Conservation (phyloP, 2,329 filamentous ascomycete species). For the Myotisia sp. region DNA sequence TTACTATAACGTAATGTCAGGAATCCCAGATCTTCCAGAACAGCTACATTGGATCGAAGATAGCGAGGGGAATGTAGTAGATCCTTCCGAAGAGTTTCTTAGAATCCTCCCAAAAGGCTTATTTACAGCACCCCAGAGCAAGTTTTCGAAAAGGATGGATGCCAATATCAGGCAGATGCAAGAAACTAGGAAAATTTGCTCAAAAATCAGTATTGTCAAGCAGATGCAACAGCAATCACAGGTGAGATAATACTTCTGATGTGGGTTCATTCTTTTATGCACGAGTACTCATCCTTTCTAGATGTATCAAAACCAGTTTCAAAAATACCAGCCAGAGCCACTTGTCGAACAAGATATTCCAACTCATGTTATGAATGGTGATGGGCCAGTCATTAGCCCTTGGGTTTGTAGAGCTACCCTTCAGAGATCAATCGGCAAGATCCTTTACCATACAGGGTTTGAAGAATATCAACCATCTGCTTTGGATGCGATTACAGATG, state of each 20-base stretch:
- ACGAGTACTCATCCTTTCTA: slow-evolving; percentile 25
- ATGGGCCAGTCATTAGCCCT: slow-evolving; percentile 74
- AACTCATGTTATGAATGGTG: slow-evolving; percentile 76
- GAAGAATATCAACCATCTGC: slow-evolving; percentile 95
- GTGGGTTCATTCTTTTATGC: neutral
- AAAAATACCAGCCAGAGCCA: slow-evolving; percentile 82
- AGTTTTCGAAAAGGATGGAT: slow-evolving; percentile 65
- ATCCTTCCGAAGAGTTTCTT: slow-evolving; percentile 74
- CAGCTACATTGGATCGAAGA: slow-evolving; percentile 82
- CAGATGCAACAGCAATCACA: slow-evolving; percentile 98
- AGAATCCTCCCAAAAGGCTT: slow-evolving; percentile 58
- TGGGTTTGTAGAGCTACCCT: slow-evolving; percentile 70
- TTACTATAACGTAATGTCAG: slow-evolving; percentile 80
- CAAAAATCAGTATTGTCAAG: slow-evolving; percentile 94
- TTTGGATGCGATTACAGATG: slow-evolving; percentile 75
- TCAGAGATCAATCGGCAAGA: slow-evolving; percentile 80
- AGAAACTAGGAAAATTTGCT: slow-evolving; percentile 86
- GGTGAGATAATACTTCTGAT: slow-evolving; percentile 38
- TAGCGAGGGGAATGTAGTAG: slow-evolving; percentile 72
- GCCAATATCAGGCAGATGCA: slow-evolving; percentile 90
- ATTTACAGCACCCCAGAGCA: slow-evolving; percentile 62
- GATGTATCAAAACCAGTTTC: slow-evolving; percentile 97
- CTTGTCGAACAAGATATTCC: slow-evolving; percentile 78
- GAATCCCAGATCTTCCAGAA: slow-evolving; percentile 68
- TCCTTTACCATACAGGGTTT: slow-evolving; percentile 92